These are phyloP conservation scores for Diphasiastrum complanatum DNA, from an alignment of 83 land plant species.

Conservation along the genomic window DNA sequence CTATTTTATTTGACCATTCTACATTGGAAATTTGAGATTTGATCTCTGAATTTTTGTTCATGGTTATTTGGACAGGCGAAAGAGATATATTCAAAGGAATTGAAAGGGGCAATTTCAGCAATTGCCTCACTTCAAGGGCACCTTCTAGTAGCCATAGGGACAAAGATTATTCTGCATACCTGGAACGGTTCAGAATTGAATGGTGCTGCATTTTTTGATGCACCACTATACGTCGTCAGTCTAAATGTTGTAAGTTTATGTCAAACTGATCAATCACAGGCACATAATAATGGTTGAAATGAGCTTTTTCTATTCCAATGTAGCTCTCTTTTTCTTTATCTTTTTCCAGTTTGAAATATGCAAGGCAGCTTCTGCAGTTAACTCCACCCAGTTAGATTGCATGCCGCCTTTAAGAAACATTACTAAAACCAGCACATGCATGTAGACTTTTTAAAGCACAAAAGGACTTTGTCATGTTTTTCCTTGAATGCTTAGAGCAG, in stretches of 20 bases:
- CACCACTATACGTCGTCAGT: constrained; percentile 93
- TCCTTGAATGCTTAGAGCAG: no score
- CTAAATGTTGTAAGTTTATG: constrained; percentile 70
- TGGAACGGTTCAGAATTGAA: constrained; percentile 94
- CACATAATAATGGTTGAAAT: neutral
- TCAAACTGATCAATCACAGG: neutral
- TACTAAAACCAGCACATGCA: no score
- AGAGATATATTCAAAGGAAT: constrained; percentile 85
- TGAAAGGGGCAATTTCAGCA: constrained; percentile 96
- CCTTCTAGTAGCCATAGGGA: constrained; percentile 85
- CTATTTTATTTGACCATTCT: no score
- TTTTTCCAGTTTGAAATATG: no score
- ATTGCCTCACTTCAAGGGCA: constrained; percentile 95
- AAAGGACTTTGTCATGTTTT: no score
- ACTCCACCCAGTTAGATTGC: no score
- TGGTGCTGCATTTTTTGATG: constrained; percentile 95
- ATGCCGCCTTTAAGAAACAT: no score
- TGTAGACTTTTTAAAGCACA: no score
- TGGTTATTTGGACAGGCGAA: constrained; percentile 46
- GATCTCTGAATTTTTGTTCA: neutral
- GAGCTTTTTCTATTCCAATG: neutral
- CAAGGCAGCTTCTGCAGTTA: no score
- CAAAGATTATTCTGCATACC: constrained; percentile 79
- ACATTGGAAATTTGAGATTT: neutral
- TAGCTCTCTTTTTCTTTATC: neutral